Evolutionary conservation across 345 rosid species (phyloP), one percentile per base, ranked within the genome.

Genomic region (Abelmoschus esculentus): DNA sequence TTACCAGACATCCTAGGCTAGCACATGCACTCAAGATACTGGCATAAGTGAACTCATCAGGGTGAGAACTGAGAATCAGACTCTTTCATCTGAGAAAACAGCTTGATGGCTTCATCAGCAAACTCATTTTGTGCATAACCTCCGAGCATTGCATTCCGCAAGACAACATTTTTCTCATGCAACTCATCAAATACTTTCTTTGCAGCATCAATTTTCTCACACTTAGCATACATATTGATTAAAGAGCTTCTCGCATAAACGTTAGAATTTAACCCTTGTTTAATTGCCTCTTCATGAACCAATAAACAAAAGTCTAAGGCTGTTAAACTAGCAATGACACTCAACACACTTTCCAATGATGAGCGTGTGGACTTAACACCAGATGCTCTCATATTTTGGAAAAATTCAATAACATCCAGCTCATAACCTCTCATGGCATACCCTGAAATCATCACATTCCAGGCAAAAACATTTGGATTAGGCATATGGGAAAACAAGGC

Each of bases 361-460:
- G 98, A 93, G 67, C 93, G 85, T 22, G 93, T 81, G 55, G 97
- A 83, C 76, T 80, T 90, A 70, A 85, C 70, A 61, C 87, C 85
- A 72, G 85, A 64, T 72, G 77, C 83, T 74, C 96, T 77, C 97
- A 93, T 90, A 54, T 76, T 79, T 58, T 69, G 78, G 46, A 82
- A 93, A 65, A 84, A 81, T 6, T 80, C 65, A 47, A 87, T 57
- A 73, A 96, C 93, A 70, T 86, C 74, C 2, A 32, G 71, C 73
- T 80, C 85, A 57, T 74, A 78, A 58, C 97, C 97, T 79, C 85
- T 82, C 78, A 89, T 79, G 34, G 90, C 83, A 80, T 93, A 89
- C 73, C 92, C 97, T 18, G 98, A 87, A 60, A 93, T 90, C 90
- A 93, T 86, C 74, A 93, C 85, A 80, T 93, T 93, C 96, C 98